Percentiles rank a stretch among this genome's conserved stretches.
Evolutionary conservation across 768 basidiomycete species (phyloP).

Genomic region (Suillus americanus): DNA sequence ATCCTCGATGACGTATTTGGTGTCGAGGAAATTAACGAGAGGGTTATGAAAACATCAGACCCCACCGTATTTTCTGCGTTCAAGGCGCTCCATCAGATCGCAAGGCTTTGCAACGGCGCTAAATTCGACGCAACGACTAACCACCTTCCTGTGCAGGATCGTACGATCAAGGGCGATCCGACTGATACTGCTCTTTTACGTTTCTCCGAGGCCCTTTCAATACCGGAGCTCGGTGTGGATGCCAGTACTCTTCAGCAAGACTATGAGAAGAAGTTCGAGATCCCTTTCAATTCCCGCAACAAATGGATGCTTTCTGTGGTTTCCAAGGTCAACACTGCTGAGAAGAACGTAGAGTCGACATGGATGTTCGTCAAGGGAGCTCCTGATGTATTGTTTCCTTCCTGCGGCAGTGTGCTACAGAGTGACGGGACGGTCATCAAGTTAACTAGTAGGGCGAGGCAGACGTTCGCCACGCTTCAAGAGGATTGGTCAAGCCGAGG

Average conservation of each 20-base stretch:
- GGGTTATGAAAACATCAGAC: conserved; percentile 10
- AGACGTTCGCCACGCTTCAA: conserved; percentile 20
- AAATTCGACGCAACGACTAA: conserved; percentile 33
- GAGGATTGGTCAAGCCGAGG: conserved; percentile 41
- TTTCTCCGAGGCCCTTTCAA: conserved; percentile 30
- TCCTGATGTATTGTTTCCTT: conserved; percentile 45
- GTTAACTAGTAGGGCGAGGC: conserved; percentile 15
- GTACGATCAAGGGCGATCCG: conserved; percentile 37
- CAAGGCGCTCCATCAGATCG: conserved; percentile 31
- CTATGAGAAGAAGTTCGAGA: conserved; percentile 17
- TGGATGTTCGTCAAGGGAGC: conserved; percentile 49
- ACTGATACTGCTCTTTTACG: conserved; percentile 49
- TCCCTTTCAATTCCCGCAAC: conserved; percentile 42
- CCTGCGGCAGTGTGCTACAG: conserved; percentile 28
- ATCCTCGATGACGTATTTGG: conserved; percentile 24
- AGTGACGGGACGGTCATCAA: conserved; percentile 25
- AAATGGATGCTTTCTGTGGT: conserved; percentile 50
- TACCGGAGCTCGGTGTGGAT: conserved; percentile 11
- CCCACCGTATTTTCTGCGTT: conserved; percentile 17
- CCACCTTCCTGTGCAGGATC: conserved; percentile 14
- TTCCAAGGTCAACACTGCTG: conserved; percentile 12
- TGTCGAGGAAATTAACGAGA: conserved; percentile 15
- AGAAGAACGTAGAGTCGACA: conserved; percentile 12
- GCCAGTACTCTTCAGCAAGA: conserved; percentile 3
- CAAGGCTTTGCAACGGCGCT: conserved; percentile 51